Base-by-base conservation (phyloP, 129 eudicot species). In the Kitagawia praeruptora region DNA sequence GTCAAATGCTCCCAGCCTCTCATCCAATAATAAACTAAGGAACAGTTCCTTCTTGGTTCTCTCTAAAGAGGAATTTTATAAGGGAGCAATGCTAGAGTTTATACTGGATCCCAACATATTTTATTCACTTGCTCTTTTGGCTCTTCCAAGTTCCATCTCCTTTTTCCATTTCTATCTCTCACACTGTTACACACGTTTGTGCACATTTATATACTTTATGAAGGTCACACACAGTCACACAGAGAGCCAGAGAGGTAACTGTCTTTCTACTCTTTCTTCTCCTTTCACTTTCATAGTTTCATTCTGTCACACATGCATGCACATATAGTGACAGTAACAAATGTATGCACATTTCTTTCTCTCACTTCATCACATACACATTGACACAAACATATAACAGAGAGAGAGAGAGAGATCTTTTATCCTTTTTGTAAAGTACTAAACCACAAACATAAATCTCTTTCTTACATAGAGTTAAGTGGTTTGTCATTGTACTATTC, bases 41-140 rank as follows among this genome's bases (percentile, higher is more conserved):
- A 58, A 58, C 13, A 58, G 31, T 58, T 58, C 31, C 66, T 58
- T 58, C 66, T 58, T 61, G 69, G 11, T 61, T 61, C 15, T 61
- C 69, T 61, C 34, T 9, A 25, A 25, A n/a, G 34, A 61, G 23
- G 34, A 61, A 61, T 61, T n/a, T 61, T 61, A 25, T n/a, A 61
- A 54, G 5, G 34, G 5, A 58, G 67, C 31, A 58, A 25, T 25
- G 69, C 69, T 61, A 9, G 69, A 61, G 69, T 61, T 61, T 61
- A 61, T 61, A 10, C 25, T 61, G 69, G 69, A 61, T 61, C 69
- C 69, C 69, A n/a, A 25, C 69, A 61, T 61, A 61, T 61, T 61
- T 61, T n/a, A 61, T n/a, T 61, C 5, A 25, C 69, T n/a, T 61
- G 69, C 69, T 61, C 69, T 61, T 61, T 61, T 11, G 28, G 15